Base-by-base conservation (phyloP, 2,329 filamentous ascomycete genomes). In the Alternaria gaisen region DNA sequence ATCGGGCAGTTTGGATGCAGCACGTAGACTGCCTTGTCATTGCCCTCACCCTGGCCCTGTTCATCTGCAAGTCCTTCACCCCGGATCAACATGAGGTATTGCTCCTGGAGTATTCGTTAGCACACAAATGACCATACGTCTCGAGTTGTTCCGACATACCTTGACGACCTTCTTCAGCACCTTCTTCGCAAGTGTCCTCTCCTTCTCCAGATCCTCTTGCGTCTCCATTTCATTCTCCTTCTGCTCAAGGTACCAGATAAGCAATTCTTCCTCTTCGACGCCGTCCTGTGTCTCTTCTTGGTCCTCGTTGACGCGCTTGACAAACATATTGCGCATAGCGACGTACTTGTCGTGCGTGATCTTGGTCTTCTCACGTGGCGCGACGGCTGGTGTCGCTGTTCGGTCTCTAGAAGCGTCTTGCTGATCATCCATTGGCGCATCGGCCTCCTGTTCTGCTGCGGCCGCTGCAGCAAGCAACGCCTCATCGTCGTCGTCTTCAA, bases 341-440 rank as follows among this genome's bases (percentile, higher is more conserved):
- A 94, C 91, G 80, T 97, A 99, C 80, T 97, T 95, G 73, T 98
- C 94, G 73, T 96, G 96, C 4, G 93, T 96, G 75, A 99, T 94
- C 72, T 93, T 95, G 55, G 92, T 95, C 81, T 91, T 93, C 69
- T 85, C 83, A 51, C 83, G 82, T 22, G 71, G 75, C 34, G 55
- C 52, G 28, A 53, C 63, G 24, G 78, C 80, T 56, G 80, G 81
- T 24, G 73, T 80, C 44, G 56, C 80, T 76, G 36, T 73, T 36
- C 66, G 64, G 16, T 65, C 70, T 52, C 66, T 54, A 80, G 61
- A 42, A 20, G 80, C 80, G 20, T 48, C 80, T 80, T 41, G 81
- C 34, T 67, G 60, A 40, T 70, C 65, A 12, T 72, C 71, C 74
- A 77, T 77, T 6, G 68, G 58, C 3, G 70, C 73, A 38, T 77